Percentiles rank a stretch among this genome's conserved stretches.
These are phyloP conservation scores for Mucor velutinosus DNA, from an alignment of 371 early-diverging fungal species.

Conservation along the genomic window DNA sequence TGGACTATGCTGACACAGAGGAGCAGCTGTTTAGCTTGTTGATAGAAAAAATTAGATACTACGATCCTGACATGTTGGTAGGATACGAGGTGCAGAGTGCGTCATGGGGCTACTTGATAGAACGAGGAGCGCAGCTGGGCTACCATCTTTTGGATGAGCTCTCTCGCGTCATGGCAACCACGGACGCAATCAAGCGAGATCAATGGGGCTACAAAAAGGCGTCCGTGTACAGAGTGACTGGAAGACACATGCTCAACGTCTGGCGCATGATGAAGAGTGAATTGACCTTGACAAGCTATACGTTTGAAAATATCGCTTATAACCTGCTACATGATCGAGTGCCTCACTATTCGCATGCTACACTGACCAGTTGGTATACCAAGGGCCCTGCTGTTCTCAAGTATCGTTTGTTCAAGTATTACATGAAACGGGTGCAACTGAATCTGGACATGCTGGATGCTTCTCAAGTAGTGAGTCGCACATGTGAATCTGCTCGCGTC, in stretches of 20 bases:
- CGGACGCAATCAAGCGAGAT: constrained; percentile 25
- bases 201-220: constrained; percentile 69
- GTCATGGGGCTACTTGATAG: constrained; percentile 89
- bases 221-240: constrained; percentile 62
- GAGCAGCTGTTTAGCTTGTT: constrained; percentile 51
- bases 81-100: constrained; percentile 85
- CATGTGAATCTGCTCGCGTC: constrained; percentile 85
- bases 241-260: constrained; percentile 85
- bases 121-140: constrained; percentile 55
- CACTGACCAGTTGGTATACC: constrained; percentile 69
- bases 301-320: constrained; percentile 73
- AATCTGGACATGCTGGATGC: constrained; percentile 72
- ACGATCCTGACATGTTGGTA: constrained; percentile 86
- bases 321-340: constrained; percentile 71
- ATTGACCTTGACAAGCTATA: constrained; percentile 73
- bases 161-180: constrained; percentile 38
- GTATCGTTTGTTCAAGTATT: constrained; percentile 67
- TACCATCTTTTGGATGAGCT: constrained; percentile 55
- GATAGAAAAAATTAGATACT: constrained; percentile 49
- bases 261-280: constrained; percentile 85
- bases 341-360: constrained; percentile 63
- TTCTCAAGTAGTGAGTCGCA: constrained; percentile 68
- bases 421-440: constrained; percentile 68
- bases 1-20: constrained; percentile 54
- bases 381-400: constrained; percentile 48